Conservation (phyloP, 306 rosid species). For the Dicorynia guianensis region DNA sequence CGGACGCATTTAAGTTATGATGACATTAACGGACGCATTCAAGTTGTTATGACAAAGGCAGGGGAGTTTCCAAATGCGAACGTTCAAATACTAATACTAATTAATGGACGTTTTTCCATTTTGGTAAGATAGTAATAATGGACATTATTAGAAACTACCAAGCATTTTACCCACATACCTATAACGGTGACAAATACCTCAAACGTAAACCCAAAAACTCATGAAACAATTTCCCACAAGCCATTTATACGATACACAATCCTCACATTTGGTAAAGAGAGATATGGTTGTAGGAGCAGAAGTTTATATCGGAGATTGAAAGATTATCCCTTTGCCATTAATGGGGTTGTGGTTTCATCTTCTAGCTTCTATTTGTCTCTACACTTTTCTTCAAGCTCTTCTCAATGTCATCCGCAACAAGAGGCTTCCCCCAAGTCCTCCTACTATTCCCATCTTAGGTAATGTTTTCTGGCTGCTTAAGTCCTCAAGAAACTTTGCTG, state of each 20-base stretch:
- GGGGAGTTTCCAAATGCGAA: background rate
- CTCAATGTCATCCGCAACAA: slow-evolving; percentile 6
- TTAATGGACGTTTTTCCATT: background rate
- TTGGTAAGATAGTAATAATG: too few species aligned
- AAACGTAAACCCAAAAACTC: too few species aligned
- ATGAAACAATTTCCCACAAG: background rate
- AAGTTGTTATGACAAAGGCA: background rate
- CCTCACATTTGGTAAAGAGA: background rate
- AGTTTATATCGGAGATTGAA: background rate
- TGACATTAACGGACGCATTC: background rate
- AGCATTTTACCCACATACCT: background rate
- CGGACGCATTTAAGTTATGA: background rate
- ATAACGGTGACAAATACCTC: background rate
- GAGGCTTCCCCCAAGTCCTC: slow-evolving; percentile 62
- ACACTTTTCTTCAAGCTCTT: slow-evolving; percentile 30
- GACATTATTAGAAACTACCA: background rate
- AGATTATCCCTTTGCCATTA: background rate
- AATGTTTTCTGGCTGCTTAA: slow-evolving; percentile 59
- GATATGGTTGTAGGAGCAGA: background rate
- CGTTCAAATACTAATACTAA: background rate
- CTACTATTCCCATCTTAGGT: slow-evolving; percentile 54
- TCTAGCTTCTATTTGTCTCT: slow-evolving; percentile 23
- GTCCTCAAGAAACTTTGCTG: slow-evolving; percentile 53
- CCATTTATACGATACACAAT: background rate
- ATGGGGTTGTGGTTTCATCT: slow-evolving; percentile 49